Evolutionary conservation across 2,329 filamentous ascomycete species (phyloP).

Genomic region (Stagonosporopsis chrysanthemi): DNA sequence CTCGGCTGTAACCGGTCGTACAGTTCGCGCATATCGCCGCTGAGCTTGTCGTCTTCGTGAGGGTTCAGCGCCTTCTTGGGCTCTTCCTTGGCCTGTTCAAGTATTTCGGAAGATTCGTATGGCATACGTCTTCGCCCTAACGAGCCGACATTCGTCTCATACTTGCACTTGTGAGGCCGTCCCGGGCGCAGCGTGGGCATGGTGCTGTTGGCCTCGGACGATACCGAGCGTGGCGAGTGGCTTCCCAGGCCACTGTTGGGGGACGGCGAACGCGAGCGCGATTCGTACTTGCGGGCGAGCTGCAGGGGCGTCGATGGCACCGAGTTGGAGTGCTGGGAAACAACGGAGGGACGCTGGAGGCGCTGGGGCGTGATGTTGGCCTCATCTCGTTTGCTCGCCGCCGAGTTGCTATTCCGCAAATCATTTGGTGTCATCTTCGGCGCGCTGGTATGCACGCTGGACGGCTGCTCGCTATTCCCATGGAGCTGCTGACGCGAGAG

Average conservation of each 20-base stretch:
- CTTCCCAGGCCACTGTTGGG: conserved; percentile 74
- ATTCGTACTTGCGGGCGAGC: conserved; percentile 82
- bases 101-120: conserved; percentile 85
- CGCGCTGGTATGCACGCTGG: conserved; percentile 46
- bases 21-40: conserved; percentile 82
- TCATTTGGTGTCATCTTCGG: conserved; percentile 50
- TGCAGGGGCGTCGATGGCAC: conserved; percentile 94
- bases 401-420: conserved; percentile 26
- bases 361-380: conserved; percentile 24
- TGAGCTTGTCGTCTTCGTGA: conserved; percentile 63
- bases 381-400: conserved; percentile 42
- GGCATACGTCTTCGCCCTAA: conserved; percentile 86
- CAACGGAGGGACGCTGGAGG: conserved; percentile 57
- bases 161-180: conserved; percentile 74
- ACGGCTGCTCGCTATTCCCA: conserved; percentile 46
- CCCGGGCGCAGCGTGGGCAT: conserved; percentile 71
- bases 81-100: conserved; percentile 73
- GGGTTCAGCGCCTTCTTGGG: conserved; percentile 63
- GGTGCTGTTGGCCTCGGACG: conserved; percentile 83
- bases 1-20: conserved; percentile 88
- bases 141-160: conserved; percentile 80
- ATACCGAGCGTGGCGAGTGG: conserved; percentile 88
- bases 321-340: conserved; percentile 79
- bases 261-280: conserved; percentile 78
- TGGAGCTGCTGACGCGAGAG: conserved; percentile 45